Conservation (phyloP, 1,139 yeast species). For the Geotrichum candidum region DNA sequence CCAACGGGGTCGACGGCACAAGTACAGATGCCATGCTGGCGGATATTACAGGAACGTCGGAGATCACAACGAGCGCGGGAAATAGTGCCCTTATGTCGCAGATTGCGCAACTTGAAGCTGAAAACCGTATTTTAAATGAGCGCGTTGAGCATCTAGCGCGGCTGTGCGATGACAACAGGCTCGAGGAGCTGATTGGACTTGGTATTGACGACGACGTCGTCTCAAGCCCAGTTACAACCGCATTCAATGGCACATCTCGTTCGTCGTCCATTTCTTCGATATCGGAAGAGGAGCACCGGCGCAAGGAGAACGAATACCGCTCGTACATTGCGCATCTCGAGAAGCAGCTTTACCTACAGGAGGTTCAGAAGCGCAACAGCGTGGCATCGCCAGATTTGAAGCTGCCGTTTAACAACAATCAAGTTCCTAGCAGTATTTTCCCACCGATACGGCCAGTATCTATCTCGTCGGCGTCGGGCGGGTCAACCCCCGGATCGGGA, state of each 20-base stretch:
- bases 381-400: conserved; percentile 3
- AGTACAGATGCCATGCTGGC: neutral
- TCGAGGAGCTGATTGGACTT: conserved; percentile 40
- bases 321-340: conserved; percentile 61
- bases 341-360: conserved; percentile 44
- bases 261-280: conserved; percentile 17
- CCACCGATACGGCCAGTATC: conserved; percentile 17
- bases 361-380: conserved; percentile 20
- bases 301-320: conserved; percentile 56
- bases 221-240: conserved; percentile 2
- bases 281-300: conserved; percentile 32
- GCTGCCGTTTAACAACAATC: conserved; percentile 3
- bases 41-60: neutral
- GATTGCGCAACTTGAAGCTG: conserved; percentile 50
- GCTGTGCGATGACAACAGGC: conserved; percentile 51
- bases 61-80: neutral
- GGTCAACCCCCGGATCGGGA: conserved; percentile 8
- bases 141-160: conserved; percentile 64
- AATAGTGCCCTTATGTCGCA: conserved; percentile 24
- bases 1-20: conserved; percentile 9
- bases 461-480: conserved; percentile 7
- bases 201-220: conserved; percentile 19
- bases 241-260: conserved; percentile 6
- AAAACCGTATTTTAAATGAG: conserved; percentile 56
- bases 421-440: neutral